Evolutionary conservation across 306 rosid genomes (phyloP), one percentile per base, ranked within the genome.

Genomic region (Fragaria ananassa): DNA sequence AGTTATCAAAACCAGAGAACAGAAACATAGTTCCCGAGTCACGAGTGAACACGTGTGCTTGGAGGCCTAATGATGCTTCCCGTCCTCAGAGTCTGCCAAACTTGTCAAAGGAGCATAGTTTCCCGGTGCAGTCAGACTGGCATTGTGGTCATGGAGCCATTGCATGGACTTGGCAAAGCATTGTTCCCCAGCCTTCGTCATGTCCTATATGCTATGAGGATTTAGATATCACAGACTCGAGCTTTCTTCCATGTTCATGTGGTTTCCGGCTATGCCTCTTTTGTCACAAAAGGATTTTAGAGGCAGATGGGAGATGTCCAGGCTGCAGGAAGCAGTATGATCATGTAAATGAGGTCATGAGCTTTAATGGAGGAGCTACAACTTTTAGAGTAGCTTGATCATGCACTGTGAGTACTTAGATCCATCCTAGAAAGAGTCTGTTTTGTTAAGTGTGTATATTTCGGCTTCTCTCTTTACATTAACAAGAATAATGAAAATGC

Each of bases 171-270:
- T 89, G 93, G 89, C 46, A 80, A 85, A 81, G 79, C 49, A 53
- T 78, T 45, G 66, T 70, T 34, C 71, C 88, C 45, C 88, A 81
- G 73, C 84, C 82, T 70, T 72, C 82, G 45, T 77, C 81, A 35
- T 89, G 93, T 69, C 90, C 90, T 11, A 85, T 85, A 34, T 89
- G 90, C 85, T 89, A 76, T 27, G 91, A 89, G 85, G 94, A 87
- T 80, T 75, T 89, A 71, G 91, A 89, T 23, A 56, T 78, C 67
- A 85, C 94, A 13, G 91, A 87, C 74, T 82, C 84, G 1, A 72
- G 83, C 45, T 89, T 89, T 84, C 74, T 84, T 76, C 90, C 94
- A 12, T 87, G 94, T 71, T 81, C 80, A 0, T 85, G 93, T 63
- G 91, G 88, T n/a, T 89, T 89, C 75, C 84, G 68, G 66, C 83